Evolutionary conservation across 495 filamentous ascomycete species (phyloP), one percentile per base, ranked within the genome.

Genomic region (Beverwykella pulmonaria): DNA sequence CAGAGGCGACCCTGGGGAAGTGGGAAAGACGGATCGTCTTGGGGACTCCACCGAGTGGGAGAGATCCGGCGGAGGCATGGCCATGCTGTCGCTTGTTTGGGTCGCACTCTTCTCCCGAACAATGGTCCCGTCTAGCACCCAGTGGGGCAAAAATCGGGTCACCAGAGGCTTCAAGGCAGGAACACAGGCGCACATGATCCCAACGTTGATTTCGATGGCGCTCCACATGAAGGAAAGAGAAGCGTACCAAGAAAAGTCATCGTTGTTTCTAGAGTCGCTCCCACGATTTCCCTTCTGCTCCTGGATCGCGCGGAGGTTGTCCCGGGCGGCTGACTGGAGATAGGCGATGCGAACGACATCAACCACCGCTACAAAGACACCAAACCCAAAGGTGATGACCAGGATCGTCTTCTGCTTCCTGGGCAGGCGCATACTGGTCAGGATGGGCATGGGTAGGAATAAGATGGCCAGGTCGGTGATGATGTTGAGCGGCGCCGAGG

Each of bases 171-270:
- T 97, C 66, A 96, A 79, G 20, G 89, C 93, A 15, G 92, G 93
- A 27, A 96, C 88, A 70, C 92, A 96, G 52, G 87, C 92, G 63
- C 90, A 94, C 46, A 93, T 88, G 59, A 96, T 90, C 8, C 92
- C 92, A 8, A 92, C 81, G 70, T 96, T 92, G 75, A 96, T 91
- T 75, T 96, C 92, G 63, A 97, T 84, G 9, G 87, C 90, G 19
- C 90, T 93, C 92, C 92, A 97, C 88, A 96, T 92, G 73, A 95
- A 90, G 0, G 91, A 89, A 1, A 91, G 75, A 3, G 92, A 90
- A 2, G 88, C 92, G 75, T 92, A 90, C 88, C 86, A 89, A 53
- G 82, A 83, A 71, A 86, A 84, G 66, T 89, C 86, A 1, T 76
- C 74, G 25, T 66, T 26, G 39, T 70, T 74, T 32, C 68, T 49